These are phyloP conservation scores for Endotrypanum monterogeii DNA, from an alignment of 208 protist genomes.

Conservation along the genomic window DNA sequence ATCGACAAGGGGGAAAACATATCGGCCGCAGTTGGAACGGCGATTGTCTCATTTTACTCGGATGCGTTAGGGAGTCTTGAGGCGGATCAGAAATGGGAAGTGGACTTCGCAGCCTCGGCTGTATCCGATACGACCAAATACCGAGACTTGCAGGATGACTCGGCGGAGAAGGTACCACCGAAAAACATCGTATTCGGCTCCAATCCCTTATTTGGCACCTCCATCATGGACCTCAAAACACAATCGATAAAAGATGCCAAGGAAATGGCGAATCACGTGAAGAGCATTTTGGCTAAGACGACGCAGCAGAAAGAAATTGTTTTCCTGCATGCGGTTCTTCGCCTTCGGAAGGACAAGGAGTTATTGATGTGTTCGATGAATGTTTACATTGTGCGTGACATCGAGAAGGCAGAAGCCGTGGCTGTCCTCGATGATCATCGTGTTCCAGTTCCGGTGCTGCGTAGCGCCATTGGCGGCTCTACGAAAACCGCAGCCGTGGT, in stretches of 20 bases:
- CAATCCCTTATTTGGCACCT: constrained; percentile 64
- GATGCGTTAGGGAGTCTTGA: constrained; percentile 24
- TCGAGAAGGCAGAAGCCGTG: constrained; percentile 41
- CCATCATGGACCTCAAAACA: constrained; percentile 46
- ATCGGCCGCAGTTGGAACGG: constrained; percentile 20
- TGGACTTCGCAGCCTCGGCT: constrained; percentile 34
- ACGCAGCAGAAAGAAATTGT: constrained; percentile 36
- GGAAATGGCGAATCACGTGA: constrained; percentile 34
- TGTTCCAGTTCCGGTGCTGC: constrained; percentile 46
- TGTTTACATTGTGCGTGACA: constrained; percentile 33
- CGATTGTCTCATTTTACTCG: constrained; percentile 28
- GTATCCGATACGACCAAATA: constrained; percentile 33
- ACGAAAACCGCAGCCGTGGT: constrained; percentile 40
- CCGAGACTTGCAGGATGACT: constrained; percentile 45
- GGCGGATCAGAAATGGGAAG: constrained; percentile 32
- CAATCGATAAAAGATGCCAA: constrained; percentile 19
- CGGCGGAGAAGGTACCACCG: constrained; percentile 1
- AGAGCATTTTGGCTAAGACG: constrained; percentile 24
- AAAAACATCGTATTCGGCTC: constrained; percentile 47
- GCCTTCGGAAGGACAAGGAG: constrained; percentile 27
- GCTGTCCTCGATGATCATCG: constrained; percentile 43
- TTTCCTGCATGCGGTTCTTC: constrained; percentile 43
- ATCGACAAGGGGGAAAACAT: constrained; percentile 24
- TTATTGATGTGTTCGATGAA: constrained; percentile 47
- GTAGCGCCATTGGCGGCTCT: constrained; percentile 48